Percentiles rank a stretch among this genome's conserved stretches.
Conservation (phyloP, 192 early-diverging fungal species). For the Entomortierella chlamydospora region DNA sequence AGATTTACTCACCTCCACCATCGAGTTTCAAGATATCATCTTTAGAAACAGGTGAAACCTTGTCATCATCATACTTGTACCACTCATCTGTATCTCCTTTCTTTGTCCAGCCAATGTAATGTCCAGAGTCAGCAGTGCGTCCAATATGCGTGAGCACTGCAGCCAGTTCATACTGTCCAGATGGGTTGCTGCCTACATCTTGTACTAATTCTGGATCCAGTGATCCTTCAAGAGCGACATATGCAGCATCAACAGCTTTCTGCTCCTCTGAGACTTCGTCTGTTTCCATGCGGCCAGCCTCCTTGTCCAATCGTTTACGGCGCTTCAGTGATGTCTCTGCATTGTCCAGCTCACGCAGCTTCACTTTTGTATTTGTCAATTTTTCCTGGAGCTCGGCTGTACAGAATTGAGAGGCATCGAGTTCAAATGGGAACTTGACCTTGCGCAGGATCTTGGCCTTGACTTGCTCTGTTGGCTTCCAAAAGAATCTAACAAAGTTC, state of each 20-base stretch:
- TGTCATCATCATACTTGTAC: slow-evolving; percentile 97
- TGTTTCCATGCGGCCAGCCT: slow-evolving; percentile 36
- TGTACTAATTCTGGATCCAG: slow-evolving; percentile 77
- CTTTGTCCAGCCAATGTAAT: slow-evolving; percentile 96
- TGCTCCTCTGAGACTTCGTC: slow-evolving; percentile 40
- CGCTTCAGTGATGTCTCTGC: slow-evolving; percentile 61
- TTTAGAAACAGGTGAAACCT: slow-evolving; percentile 84
- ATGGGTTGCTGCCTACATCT: slow-evolving; percentile 88
- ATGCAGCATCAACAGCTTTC: slow-evolving; percentile 30
- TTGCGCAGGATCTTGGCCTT: slow-evolving; percentile 95
- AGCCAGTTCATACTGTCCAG: slow-evolving; percentile 92
- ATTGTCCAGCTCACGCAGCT: slow-evolving; percentile 82
- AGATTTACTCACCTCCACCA: slow-evolving; percentile 80
- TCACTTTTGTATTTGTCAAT: slow-evolving; percentile 69
- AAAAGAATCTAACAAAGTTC: slow-evolving; percentile 95
- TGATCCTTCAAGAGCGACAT: slow-evolving; percentile 56
- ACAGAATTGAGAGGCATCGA: slow-evolving; percentile 90
- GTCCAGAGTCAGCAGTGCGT: slow-evolving; percentile 88
- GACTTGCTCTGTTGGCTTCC: slow-evolving; percentile 83
- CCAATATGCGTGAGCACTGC: slow-evolving; percentile 96
- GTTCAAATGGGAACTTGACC: slow-evolving; percentile 94
- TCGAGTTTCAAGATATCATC: slow-evolving; percentile 92
- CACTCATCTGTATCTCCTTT: slow-evolving; percentile 76
- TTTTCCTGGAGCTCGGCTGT: slow-evolving; percentile 85
- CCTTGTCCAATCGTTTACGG: slow-evolving; percentile 58